Conservation (phyloP, 2,329 filamentous ascomycete species). For the Neofusicoccum parvum region DNA sequence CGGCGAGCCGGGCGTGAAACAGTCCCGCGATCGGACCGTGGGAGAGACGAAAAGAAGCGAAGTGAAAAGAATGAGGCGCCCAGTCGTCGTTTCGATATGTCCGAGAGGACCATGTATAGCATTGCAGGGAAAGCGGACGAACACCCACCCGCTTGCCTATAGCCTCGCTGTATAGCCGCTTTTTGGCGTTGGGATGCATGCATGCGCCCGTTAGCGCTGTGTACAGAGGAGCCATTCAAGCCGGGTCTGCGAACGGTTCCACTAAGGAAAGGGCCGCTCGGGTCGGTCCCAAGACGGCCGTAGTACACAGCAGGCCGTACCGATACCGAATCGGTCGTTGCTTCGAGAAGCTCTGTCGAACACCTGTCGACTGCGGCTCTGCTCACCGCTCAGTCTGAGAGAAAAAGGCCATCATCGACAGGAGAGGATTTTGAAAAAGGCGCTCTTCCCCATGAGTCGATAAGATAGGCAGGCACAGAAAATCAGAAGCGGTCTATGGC, state of each 20-base stretch:
- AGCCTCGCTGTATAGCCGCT: not conserved
- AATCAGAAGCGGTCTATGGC: slow-evolving; percentile 10
- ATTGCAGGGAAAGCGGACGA: no score
- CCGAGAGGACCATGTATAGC: no score
- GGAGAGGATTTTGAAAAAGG: not conserved
- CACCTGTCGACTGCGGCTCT: not conserved
- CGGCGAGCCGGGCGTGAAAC: no score
- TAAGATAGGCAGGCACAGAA: not conserved
- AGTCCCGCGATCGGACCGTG: no score
- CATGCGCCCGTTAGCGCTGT: no score
- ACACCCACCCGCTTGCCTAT: no score
- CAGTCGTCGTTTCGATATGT: no score
- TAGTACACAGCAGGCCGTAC: not conserved
- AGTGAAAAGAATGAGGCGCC: no score
- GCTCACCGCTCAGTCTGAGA: not conserved
- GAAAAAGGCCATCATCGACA: slow-evolving; percentile 6
- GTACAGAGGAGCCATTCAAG: no score
- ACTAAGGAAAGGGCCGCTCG: slow-evolving; percentile 4
- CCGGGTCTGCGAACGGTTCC: not conserved
- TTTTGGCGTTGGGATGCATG: no score
- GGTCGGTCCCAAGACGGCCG: not conserved
- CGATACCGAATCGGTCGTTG: not conserved
- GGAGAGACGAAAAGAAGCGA: no score
- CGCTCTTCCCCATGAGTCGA: not conserved
- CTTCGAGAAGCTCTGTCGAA: not conserved